Evolutionary conservation across 495 filamentous ascomycete species (phyloP).

Genomic region (Penicillium nucicola): DNA sequence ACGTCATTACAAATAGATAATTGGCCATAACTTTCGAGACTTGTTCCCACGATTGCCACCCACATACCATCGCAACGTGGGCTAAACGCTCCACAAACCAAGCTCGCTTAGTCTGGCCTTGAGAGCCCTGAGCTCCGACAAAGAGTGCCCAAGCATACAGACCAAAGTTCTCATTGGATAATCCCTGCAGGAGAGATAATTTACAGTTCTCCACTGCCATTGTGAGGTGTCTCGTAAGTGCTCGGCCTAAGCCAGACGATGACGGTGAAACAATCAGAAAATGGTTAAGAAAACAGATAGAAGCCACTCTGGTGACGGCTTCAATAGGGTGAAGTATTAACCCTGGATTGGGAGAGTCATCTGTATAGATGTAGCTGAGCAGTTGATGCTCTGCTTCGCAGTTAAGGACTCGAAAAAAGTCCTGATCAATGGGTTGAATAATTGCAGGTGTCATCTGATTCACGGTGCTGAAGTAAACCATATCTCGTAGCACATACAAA

Average conservation of each 20-base stretch:
- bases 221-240: constrained; percentile 31
- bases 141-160: constrained; percentile 32
- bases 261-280: constrained; percentile 33
- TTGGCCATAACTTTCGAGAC: constrained; percentile 18
- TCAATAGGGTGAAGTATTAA: constrained; percentile 25
- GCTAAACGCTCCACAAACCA: constrained; percentile 32
- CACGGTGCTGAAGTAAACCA: constrained; percentile 23
- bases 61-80: constrained; percentile 23
- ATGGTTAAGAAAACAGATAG: constrained; percentile 31
- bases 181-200: constrained; percentile 13
- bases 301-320: constrained; percentile 26
- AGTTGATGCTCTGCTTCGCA: constrained; percentile 34
- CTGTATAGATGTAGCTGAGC: constrained; percentile 31
- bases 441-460: constrained; percentile 9
- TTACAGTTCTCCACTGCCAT: constrained; percentile 15
- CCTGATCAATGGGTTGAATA: constrained; percentile 15
- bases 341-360: not conserved
- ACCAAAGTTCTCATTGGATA: constrained; percentile 20
- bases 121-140: constrained; percentile 31
- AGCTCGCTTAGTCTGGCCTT: constrained; percentile 20
- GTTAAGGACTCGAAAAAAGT: constrained; percentile 31
- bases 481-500: constrained; percentile 23
- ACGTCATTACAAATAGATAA: constrained; percentile 24
- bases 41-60: constrained; percentile 30
- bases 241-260: constrained; percentile 32